phyloP scores from a whole-genome alignment of 108 stramenopile genomes.

The Discostella stelligeroides region DNA sequence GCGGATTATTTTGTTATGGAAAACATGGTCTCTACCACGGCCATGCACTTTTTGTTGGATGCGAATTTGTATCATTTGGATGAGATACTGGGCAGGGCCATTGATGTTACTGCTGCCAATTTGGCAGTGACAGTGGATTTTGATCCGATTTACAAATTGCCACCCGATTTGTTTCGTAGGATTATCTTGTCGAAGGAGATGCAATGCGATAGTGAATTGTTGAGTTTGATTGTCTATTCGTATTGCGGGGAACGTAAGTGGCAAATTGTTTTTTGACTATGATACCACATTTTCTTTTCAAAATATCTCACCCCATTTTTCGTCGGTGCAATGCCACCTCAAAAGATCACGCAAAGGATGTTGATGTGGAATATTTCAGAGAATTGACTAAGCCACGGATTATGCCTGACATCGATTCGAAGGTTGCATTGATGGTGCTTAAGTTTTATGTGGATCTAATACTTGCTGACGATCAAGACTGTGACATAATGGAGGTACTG shows the following conservation, averaged over 20 bases:
- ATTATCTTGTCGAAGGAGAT: conserved; percentile 28
- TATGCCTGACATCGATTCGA: conserved; percentile 41
- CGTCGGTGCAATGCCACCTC: not conserved
- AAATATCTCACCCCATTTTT: not conserved
- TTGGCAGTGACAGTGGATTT: conserved; percentile 43
- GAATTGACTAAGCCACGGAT: conserved; percentile 40
- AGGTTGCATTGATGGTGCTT: conserved; percentile 49
- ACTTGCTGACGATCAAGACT: conserved; percentile 32
- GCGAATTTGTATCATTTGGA: conserved; percentile 40
- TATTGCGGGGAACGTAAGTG: conserved; percentile 47
- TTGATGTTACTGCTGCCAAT: conserved; percentile 46
- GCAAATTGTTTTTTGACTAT: not conserved
- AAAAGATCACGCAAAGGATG: conserved; percentile 36
- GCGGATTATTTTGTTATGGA: conserved; percentile 37
- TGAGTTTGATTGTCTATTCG: conserved; percentile 52
- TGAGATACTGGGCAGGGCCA: conserved; percentile 40
- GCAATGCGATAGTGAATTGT: conserved; percentile 42
- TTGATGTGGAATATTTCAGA: conserved; percentile 51
- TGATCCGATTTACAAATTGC: conserved; percentile 44
- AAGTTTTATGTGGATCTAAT: conserved; percentile 44
- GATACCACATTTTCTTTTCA: not conserved
- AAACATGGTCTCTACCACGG: conserved; percentile 30
- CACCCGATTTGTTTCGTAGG: conserved; percentile 39
- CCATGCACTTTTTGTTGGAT: conserved; percentile 45
- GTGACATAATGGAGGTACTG: conserved; percentile 46